These are phyloP conservation scores for Cephaloascus albidus DNA, from an alignment of 805 yeast genomes.

Conservation along the genomic window DNA sequence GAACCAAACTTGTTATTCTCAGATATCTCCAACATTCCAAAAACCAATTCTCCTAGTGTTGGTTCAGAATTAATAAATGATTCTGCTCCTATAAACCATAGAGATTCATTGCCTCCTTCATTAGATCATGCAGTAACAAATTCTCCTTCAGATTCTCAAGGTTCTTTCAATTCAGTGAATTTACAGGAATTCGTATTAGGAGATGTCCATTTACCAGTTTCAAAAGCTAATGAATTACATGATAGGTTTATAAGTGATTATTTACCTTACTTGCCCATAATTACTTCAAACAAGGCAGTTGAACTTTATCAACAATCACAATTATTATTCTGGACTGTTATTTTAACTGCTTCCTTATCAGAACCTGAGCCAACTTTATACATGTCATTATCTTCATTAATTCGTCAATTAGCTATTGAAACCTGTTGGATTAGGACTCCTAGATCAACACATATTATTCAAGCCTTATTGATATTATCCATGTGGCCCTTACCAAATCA, in stretches of 20 bases:
- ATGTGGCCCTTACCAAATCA: slow-evolving; percentile 93
- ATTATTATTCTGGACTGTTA: slow-evolving; percentile 83
- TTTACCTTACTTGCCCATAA: slow-evolving; percentile 72
- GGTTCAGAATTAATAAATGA: slow-evolving; percentile 28
- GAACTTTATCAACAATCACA: slow-evolving; percentile 80
- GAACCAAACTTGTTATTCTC: slow-evolving; percentile 33
- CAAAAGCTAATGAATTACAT: slow-evolving; percentile 67
- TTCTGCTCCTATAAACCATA: slow-evolving; percentile 27
- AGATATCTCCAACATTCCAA: slow-evolving; percentile 4
- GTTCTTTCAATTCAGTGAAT: slow-evolving; percentile 9
- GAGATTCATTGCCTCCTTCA: slow-evolving; percentile 28
- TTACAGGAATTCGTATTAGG: slow-evolving; percentile 68
- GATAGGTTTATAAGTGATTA: slow-evolving; percentile 55
- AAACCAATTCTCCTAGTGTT: slow-evolving; percentile 2
- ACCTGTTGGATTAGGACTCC: slow-evolving; percentile 93
- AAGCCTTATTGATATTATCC: slow-evolving; percentile 75
- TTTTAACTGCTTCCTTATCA: slow-evolving; percentile 75
- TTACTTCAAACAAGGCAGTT: slow-evolving; percentile 59
- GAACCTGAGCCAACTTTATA: slow-evolving; percentile 84
- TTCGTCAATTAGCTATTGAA: slow-evolving; percentile 81
- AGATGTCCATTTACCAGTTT: slow-evolving; percentile 56
- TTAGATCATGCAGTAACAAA: slow-evolving; percentile 24
- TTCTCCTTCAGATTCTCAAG: not conserved
- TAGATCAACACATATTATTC: slow-evolving; percentile 87
- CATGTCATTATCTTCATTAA: slow-evolving; percentile 62